Evolutionary conservation across 202 grass and related monocot species (phyloP).

Genomic region (Setaria italica): DNA sequence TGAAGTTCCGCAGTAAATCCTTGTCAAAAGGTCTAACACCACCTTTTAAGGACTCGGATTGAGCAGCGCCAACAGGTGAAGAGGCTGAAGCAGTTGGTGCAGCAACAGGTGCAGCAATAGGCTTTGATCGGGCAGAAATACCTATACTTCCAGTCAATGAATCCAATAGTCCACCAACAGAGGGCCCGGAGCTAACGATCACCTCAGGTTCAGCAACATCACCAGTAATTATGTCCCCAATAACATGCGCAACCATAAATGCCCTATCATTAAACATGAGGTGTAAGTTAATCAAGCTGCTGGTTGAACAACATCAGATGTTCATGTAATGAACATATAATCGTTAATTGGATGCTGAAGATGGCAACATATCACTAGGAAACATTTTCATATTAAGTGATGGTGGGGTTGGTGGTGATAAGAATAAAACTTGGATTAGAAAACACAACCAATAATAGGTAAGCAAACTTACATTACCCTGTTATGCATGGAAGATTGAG

Average conservation of each 20-base stretch:
- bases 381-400: conserved; percentile 6
- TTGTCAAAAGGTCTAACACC: conserved; percentile 81
- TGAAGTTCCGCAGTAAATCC: conserved; percentile 75
- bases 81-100: conserved; percentile 59
- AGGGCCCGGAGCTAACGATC: conserved; percentile 60
- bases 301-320: neutral
- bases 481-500: conserved; percentile 95
- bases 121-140: conserved; percentile 79
- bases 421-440: conserved; percentile 15
- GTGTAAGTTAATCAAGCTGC: neutral
- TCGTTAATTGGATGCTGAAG: neutral
- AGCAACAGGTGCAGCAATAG: conserved; percentile 70
- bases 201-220: conserved; percentile 82
- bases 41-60: conserved; percentile 72
- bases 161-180: conserved; percentile 93
- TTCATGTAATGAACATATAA: conserved; percentile 12
- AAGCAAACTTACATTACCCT: conserved; percentile 96
- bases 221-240: conserved; percentile 90
- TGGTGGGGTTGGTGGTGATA: neutral
- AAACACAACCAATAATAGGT: conserved; percentile 27
- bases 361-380: neutral
- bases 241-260: conserved; percentile 87
- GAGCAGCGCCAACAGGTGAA: conserved; percentile 57
- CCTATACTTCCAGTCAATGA: conserved; percentile 96
- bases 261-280: conserved; percentile 59